Evolutionary conservation across 169 alveolate genomes (phyloP).

Genomic region (Cryptosporidium xiaoi): DNA sequence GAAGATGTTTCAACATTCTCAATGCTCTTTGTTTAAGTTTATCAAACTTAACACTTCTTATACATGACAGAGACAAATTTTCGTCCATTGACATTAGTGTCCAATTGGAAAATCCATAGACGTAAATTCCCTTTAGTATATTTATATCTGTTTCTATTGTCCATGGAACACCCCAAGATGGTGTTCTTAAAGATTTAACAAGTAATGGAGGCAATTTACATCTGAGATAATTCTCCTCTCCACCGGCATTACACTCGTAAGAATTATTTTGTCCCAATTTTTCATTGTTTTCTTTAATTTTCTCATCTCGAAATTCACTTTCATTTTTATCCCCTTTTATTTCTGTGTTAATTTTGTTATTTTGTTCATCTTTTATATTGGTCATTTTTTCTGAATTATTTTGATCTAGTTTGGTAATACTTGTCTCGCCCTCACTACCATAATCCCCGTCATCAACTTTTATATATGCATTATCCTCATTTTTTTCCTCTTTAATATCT

Average conservation of each 20-base stretch:
- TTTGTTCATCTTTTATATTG: slow-evolving; percentile 19
- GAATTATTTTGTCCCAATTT: background rate
- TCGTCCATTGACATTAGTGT: slow-evolving; percentile 85
- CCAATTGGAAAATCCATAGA: slow-evolving; percentile 90
- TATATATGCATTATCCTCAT: background rate
- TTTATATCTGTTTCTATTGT: slow-evolving; percentile 78
- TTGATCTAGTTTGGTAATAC: background rate
- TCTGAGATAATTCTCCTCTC: slow-evolving; percentile 70
- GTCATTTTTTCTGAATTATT: background rate
- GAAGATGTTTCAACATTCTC: slow-evolving; percentile 81
- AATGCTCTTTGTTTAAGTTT: slow-evolving; percentile 82
- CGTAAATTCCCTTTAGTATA: slow-evolving; percentile 86
- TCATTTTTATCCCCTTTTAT: background rate
- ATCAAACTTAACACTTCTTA: slow-evolving; percentile 83
- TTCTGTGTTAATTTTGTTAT: background rate
- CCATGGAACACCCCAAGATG: slow-evolving; percentile 74
- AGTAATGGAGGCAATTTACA: slow-evolving; percentile 79
- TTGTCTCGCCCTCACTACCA: background rate
- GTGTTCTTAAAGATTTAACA: slow-evolving; percentile 74
- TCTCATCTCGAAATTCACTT: background rate
- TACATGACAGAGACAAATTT: slow-evolving; percentile 79
- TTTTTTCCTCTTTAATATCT: background rate
- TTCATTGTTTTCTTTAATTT: background rate
- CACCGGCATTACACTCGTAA: background rate
- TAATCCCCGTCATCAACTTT: no score